Evolutionary conservation across 306 rosid species (phyloP), one percentile per base, ranked within the genome.

Genomic region (Elaeagnus macrophylla): DNA sequence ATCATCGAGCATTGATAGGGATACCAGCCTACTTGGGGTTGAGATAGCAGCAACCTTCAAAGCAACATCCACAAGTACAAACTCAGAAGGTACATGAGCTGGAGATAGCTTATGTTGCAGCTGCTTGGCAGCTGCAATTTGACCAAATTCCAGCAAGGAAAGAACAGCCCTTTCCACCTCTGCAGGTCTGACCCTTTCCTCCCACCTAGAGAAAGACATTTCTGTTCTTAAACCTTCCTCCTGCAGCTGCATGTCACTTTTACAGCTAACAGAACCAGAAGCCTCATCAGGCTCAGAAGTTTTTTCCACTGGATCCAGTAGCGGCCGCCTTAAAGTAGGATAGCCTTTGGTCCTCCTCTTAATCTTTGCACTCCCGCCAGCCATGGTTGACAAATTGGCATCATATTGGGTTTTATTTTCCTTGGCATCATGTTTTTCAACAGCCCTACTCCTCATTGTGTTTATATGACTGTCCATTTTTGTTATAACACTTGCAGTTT

Each of bases 131-230:
- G 95, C 97, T 8, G 83, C 57, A 72, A 86, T 80, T 82, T 91
- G 97, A 59, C 97, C 95, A 76, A 82, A 86, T 70, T 91, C 97
- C 77, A 91, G 77, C 58, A 86, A 76, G 15, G 97, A 91, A 76
- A 91, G 97, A 53, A 86, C 89, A 53, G 97, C 96, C 62, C 82
- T 86, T 67, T 91, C 86, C 72, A 84, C 76, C 62, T 91, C 96
- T 50, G 80, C 96, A 45, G 85, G 83, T 75, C 96, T 93, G 74
- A 84, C 87, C 81, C 89, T 83, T 62, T 91, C 94, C 56, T 91
- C 95, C 97, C 97, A 91, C 75, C 82, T 80, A 36, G 97, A 78
- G 56, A 91, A 82, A 20, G 95, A 70, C 78, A 83, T 74, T 49
- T 88, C 97, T 51, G 81, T 72, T 68, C 73, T 86, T 16, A 76